These are phyloP conservation scores for Kwoniella pini DNA, from an alignment of 768 basidiomycete genomes.

Conservation along the genomic window DNA sequence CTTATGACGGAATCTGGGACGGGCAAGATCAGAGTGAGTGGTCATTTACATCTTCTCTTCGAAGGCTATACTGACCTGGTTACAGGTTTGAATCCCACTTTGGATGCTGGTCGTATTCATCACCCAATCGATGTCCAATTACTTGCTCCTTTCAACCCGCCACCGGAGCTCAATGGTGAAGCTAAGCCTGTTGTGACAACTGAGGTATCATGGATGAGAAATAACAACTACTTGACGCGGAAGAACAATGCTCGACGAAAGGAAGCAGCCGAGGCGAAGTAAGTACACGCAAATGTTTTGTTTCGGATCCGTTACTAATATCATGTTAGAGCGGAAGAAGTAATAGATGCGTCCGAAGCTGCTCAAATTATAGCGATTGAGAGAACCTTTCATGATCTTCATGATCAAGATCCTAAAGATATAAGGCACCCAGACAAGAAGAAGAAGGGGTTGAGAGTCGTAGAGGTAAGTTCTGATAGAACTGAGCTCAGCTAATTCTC, in stretches of 20 bases:
- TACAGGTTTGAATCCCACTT: constrained; percentile 67
- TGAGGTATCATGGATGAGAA: constrained; percentile 85
- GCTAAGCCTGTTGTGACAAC: constrained; percentile 56
- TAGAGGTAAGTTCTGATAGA: constrained; percentile 36
- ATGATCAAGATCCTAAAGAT: constrained; percentile 18
- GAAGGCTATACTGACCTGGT: not conserved
- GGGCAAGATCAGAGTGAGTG: constrained; percentile 65
- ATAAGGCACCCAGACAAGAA: constrained; percentile 39
- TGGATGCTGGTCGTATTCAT: constrained; percentile 59
- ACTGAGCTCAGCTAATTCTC: not conserved
- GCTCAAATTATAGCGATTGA: constrained; percentile 52
- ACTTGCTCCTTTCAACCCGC: constrained; percentile 61
- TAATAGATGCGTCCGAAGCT: constrained; percentile 48
- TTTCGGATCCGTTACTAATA: not conserved
- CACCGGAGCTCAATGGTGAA: constrained; percentile 48
- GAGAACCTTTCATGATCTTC: constrained; percentile 40
- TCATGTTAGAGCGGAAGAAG: constrained; percentile 20
- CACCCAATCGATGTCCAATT: constrained; percentile 58
- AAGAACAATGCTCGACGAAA: constrained; percentile 32
- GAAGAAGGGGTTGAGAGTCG: constrained; percentile 34
- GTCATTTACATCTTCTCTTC: not conserved
- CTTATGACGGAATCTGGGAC: constrained; percentile 80
- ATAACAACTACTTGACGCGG: constrained; percentile 75
- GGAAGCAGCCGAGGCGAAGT: constrained; percentile 31
- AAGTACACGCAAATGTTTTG: too few relatives aligned